Evolutionary conservation across 164 flowering plant species (phyloP), one percentile per base, ranked within the genome.

Genomic region (Macadamia integrifolia): DNA sequence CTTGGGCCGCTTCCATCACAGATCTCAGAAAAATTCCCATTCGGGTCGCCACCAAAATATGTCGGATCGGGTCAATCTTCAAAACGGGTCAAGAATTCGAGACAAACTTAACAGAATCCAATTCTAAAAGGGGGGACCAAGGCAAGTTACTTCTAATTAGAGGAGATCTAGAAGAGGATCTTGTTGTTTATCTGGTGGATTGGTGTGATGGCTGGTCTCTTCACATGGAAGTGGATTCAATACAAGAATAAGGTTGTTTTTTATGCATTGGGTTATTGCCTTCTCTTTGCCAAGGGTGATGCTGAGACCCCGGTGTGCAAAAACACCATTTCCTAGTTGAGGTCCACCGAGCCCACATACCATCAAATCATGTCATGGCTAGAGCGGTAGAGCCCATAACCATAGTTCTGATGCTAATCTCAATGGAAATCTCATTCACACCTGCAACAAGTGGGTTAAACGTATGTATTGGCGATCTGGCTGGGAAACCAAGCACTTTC

Each of bases 231-330:
- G 65, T 95, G 89, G 77, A 58, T 81, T 32, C 87, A 91, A 76
- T 95, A 95, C 83, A 88, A 75, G 80, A 77, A 86, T 50, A 89
- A 80, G 74, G 59, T 68, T 35, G 93, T 96, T 1, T 95, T 83
- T 55, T 55, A 83, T 5, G 82, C 17, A 92, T 95, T 95, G 99
- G 97, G 99, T 12, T 95, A 95, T 56, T 95, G 99, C 65, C 82
- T 95, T 40, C 80, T 78, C 55, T 88, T 93, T 3, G 99, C 99
- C 3, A 95, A 95, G 66, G 99, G 99, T 40, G 98, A 92, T 17
- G 99, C 90, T 3, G 99, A 95, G 81, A 92, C 97, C 1, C 99
- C 99, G 0, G 99, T 95, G 46, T 89, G 93, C 73, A 83, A 98
- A 75, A 95, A 92, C 78, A 89, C 87, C 63, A 89, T 95, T 76